These are phyloP conservation scores for Coemansia asiatica DNA, from an alignment of 192 early-diverging fungal species.

Conservation along the genomic window DNA sequence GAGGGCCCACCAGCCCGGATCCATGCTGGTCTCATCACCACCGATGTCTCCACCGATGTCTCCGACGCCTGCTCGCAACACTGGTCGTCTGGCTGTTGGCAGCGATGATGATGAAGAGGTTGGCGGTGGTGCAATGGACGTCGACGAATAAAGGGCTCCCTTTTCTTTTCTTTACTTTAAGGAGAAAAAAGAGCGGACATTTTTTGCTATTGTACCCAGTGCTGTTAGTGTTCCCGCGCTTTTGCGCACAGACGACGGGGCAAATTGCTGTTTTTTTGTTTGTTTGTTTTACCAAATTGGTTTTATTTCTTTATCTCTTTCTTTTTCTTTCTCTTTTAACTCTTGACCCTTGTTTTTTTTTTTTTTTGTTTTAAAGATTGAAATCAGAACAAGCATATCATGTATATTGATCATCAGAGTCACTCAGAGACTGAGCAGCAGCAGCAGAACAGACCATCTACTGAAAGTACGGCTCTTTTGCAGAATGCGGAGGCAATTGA, in stretches of 20 bases:
- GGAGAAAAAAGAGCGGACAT: neutral
- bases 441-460: neutral
- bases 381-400: neutral
- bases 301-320: neutral
- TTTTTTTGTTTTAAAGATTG: neutral
- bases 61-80: neutral
- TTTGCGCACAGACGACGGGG: neutral
- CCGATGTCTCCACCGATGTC: slow-evolving; percentile 2
- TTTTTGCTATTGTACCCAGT: neutral
- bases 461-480: slow-evolving; percentile 2
- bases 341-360: neutral
- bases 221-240: neutral
- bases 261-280: neutral
- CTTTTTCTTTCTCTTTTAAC: neutral
- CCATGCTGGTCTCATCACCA: slow-evolving; percentile 10
- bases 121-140: slow-evolving; percentile 7
- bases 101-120: neutral
- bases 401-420: neutral
- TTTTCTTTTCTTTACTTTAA: neutral
- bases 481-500: neutral
- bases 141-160: neutral
- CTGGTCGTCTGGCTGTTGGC: neutral
- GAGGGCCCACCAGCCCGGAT: neutral
- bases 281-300: neutral
- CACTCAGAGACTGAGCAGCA: neutral